Conservation (phyloP, 768 basidiomycete species). For the Sistotremastrum suecicum region DNA sequence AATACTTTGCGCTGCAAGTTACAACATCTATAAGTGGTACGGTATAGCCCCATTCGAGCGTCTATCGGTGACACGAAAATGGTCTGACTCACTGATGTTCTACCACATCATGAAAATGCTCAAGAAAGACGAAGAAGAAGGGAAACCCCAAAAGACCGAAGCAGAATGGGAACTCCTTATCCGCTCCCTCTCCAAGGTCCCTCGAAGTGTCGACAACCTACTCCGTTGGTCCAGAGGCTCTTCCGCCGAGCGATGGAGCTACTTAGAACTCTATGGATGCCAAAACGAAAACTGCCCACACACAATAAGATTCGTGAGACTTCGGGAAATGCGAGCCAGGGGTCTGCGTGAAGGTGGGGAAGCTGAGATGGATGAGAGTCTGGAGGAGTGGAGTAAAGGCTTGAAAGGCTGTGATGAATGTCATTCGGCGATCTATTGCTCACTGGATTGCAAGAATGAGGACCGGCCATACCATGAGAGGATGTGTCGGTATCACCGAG, state of each 20-base stretch:
- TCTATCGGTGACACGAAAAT: conserved; percentile 2
- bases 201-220: conserved; percentile 7
- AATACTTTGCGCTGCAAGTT: conserved; percentile 11
- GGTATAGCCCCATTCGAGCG: conserved; percentile 14
- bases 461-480: too few species aligned
- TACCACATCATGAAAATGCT: conserved; percentile 15
- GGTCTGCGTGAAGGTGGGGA: conserved; percentile 9
- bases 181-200: conserved; percentile 9
- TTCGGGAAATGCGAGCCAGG: conserved; percentile 9
- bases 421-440: too few species aligned
- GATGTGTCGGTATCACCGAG: too few species aligned
- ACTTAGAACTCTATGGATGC: conserved; percentile 12
- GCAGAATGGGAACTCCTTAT: conserved; percentile 12
- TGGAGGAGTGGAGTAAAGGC: too few species aligned
- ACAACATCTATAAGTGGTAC: conserved; percentile 15
- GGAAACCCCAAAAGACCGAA: conserved; percentile 3
- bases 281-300: conserved; percentile 11
- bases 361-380: too few species aligned
- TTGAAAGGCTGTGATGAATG: too few species aligned
- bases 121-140: conserved; percentile 6
- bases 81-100: conserved; percentile 13
- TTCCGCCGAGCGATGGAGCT: conserved; percentile 15
- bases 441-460: too few species aligned
- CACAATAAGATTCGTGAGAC: conserved; percentile 8
- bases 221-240: conserved; percentile 12